A percentile compares a stretch with the other conserved stretches of the same genome.
phyloP scores from a whole-genome alignment of 495 filamentous ascomycete genomes.

The Aspergillus homomorphus region DNA sequence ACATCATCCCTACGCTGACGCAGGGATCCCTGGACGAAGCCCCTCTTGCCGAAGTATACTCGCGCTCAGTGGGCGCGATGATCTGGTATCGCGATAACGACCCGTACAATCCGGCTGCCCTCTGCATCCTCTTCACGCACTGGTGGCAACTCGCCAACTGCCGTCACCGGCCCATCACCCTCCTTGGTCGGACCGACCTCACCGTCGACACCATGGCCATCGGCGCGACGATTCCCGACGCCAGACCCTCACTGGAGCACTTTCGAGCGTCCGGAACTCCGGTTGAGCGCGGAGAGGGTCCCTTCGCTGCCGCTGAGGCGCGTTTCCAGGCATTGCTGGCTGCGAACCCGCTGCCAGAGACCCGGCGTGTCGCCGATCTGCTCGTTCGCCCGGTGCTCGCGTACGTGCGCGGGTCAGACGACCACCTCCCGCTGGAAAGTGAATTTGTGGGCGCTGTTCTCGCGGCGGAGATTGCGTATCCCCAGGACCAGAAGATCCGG shows the following conservation, averaged over 20 bases:
- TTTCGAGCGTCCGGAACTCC: neutral
- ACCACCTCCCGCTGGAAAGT: neutral
- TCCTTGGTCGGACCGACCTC: neutral
- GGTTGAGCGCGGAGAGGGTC: neutral
- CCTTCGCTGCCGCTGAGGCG: neutral
- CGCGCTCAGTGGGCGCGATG: neutral
- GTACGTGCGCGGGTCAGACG: neutral
- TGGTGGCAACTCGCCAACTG: conserved; percentile 1
- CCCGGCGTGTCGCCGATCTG: neutral
- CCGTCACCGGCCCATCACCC: neutral
- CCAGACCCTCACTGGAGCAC: neutral
- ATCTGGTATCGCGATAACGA: neutral
- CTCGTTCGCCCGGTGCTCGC: neutral
- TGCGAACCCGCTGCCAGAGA: neutral
- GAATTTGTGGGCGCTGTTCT: neutral
- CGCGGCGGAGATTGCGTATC: neutral
- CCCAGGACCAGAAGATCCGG: neutral
- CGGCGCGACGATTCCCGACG: neutral
- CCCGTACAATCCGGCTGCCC: neutral
- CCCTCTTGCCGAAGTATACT: neutral
- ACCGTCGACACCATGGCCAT: neutral
- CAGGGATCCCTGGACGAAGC: neutral
- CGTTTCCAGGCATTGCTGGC: neutral
- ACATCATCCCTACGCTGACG: neutral
- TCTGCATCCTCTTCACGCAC: neutral